Evolutionary conservation across 2,329 filamentous ascomycete species (phyloP), one percentile per base, ranked within the genome.

Genomic region (Onygenales sp.): DNA sequence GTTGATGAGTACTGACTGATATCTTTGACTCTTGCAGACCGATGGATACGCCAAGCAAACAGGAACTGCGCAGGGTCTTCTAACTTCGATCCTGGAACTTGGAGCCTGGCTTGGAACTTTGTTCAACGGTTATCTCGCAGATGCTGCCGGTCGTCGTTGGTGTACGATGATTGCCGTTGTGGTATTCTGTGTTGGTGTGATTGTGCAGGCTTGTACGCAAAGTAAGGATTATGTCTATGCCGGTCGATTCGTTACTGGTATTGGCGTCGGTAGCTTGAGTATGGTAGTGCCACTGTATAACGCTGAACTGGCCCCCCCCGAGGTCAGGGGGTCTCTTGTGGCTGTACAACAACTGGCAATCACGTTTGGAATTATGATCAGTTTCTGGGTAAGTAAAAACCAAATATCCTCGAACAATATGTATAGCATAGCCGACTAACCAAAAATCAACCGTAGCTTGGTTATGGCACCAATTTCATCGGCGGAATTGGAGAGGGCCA

Each of bases 81-180:
- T 69, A 51, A 67, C 64, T 13, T 66, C 70, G 3, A 74, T 78
- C 59, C 62, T 72, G 11, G 68, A 72, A 51, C 59, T 72, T 2
- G 70, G 69, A 47, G 70, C 67, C 17, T 70, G 67, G 67, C 52
- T 69, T 2, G 69, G 69, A 40, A 66, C 69, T 5, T 47, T 72
- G 6, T 58, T 62, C 34, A 67, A 69, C 40, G 69, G 68, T 33
- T 68, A 68, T 47, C 55, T 72, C 10, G 68, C 67, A 4, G 69
- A 72, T 55, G 33, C 33, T 53, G 68, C 88, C 2, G 87, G 88
- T 43, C 80, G 88, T 59, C 82, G 85, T 65, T 73, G 74, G 66
- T 90, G 87, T 2, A 92, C 92, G 59, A 68, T 86, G 47, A 70
- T 86, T 32, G 88, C 87, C n/a, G 79, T 82, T 43, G 2, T 86